Evolutionary conservation across 1,139 yeast genomes (phyloP), one percentile per base, ranked within the genome.

Genomic region (Meyerozyma elateridarum): DNA sequence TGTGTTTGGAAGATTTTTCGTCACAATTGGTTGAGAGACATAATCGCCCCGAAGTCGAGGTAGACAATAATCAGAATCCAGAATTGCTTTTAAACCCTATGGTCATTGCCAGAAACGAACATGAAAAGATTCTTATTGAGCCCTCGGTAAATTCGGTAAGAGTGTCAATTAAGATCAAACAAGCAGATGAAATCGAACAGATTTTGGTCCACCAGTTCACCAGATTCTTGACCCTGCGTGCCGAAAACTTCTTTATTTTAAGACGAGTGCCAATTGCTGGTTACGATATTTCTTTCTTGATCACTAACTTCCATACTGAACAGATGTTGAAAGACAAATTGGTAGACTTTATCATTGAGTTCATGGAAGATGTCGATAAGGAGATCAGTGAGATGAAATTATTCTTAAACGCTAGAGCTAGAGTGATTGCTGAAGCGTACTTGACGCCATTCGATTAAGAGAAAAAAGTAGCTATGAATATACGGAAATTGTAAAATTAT

Each of bases 331-430:
- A 93, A 63, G 91, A 84, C 52, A 93, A 93, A 59, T 73, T 91
- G 51, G 96, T 91, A 31, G 98, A 91, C 58, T 91, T 91, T 55
- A 88, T 91, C 48, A 87, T 91, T 49, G 97, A 91, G 63, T 91
- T 93, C 57, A 89, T 91, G 98, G 98, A 91, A 59, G 98, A 89
- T 51, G 98, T 91, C 16, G 99, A 91, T 60, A 91, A 89, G 64
- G 99, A 91, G 59, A 93, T 91, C 52, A 85, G 96, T 59, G 99
- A 91, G 58, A 93, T 91, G 95, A 93, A 93, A 61, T 72, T 91
- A 56, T 93, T 91, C 57, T 75, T 93, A 58, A 91, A 91, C 55
- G 96, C 98, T 17, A 76, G 99, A 53, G 98, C 99, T 13, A 82
- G 99, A 67, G 93, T 87, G 40, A 93, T 89, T 33, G 99, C 98